Evolutionary conservation across 2,329 filamentous ascomycete species (phyloP), one percentile per base, ranked within the genome.

Genomic region (Penicillium olsonii): DNA sequence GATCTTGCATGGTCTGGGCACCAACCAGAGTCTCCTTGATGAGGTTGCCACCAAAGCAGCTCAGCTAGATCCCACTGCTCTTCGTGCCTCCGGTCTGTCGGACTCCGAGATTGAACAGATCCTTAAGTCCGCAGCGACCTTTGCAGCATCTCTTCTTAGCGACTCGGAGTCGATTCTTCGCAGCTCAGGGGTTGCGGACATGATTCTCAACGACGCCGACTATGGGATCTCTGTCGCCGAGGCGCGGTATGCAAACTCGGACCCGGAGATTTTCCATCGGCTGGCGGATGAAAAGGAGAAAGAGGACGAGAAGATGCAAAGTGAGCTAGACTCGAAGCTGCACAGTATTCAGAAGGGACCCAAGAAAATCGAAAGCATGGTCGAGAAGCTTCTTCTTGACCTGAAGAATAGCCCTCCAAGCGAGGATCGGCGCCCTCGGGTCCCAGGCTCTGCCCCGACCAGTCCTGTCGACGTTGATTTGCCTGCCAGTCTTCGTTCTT

Each of bases 141-240:
- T 76, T 52, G 57, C 77, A 52, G 66, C 70, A 54, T 61, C 69
- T 54, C 57, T 78, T 61, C 59, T 66, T 22, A 50, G 64, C 56
- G 74, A 77, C 50, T 77, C 75, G 2, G 74, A 76, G 53, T 68
- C 70, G 8, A 74, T 78, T 22, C 64, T 78, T 14, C 69, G 66
- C 35, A 71, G 67, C 18, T 80, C 81, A 40, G 75, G 76, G 37
- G 62, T 68, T 14, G 72, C 78, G 3, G 80, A 82, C 53, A 70
- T 75, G 41, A 62, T 70, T 5, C 70, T 81, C 48, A 82, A 81
- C 50, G 70, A 77, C 19, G 74, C 77, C 1, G 78, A 80, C 49
- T 77, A 80, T 44, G 74, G 76, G 38, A 74, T 81, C 17, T 77
- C 78, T n/a, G 76, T 82, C 42, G 77, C 78, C 29, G 75, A 79